Conservation (phyloP, 331 rosid species). For the Erythrophleum ivorense region DNA sequence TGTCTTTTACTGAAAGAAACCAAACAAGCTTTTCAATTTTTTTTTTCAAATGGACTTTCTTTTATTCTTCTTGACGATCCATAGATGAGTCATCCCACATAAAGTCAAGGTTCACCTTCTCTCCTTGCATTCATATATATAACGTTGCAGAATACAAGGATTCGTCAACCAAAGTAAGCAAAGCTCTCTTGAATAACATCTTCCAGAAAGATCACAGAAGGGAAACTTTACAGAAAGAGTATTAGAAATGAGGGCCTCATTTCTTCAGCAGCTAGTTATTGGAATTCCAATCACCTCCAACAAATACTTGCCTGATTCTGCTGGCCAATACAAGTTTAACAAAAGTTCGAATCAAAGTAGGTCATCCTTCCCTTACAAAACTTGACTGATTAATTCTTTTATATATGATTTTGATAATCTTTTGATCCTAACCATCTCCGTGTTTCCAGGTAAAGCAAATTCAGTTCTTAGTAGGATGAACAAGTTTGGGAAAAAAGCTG, state of each 20-base stretch:
- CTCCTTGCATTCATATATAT: conserved; percentile 40
- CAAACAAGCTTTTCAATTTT: not conserved
- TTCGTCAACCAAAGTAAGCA: conserved; percentile 29
- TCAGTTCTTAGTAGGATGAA: conserved; percentile 47
- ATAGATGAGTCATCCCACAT: conserved; percentile 47
- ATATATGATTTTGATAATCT: not conserved
- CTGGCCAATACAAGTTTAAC: conserved; percentile 18
- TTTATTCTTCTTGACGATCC: conserved; percentile 4
- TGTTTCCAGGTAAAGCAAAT: conserved; percentile 45
- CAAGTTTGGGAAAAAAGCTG: conserved; percentile 51
- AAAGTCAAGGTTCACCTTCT: conserved; percentile 35
- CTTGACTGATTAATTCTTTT: not conserved
- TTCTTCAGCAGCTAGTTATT: conserved; percentile 45
- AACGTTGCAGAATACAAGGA: not conserved
- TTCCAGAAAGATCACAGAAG: not conserved
- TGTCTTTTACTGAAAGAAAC: not conserved
- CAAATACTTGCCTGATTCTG: conserved; percentile 46
- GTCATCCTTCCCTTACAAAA: not conserved
- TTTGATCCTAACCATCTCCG: not conserved
- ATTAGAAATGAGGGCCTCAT: conserved; percentile 47
- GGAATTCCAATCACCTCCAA: conserved; percentile 47
- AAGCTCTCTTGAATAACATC: conserved; percentile 14
- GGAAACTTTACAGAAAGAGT: conserved; percentile 7
- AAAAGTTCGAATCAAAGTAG: conserved; percentile 40
- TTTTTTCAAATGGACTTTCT: not conserved